Percentiles rank a stretch among this genome's conserved stretches.
Conservation (phyloP, 371 early-diverging fungal genomes). For the Saksenaea vasiformis region DNA sequence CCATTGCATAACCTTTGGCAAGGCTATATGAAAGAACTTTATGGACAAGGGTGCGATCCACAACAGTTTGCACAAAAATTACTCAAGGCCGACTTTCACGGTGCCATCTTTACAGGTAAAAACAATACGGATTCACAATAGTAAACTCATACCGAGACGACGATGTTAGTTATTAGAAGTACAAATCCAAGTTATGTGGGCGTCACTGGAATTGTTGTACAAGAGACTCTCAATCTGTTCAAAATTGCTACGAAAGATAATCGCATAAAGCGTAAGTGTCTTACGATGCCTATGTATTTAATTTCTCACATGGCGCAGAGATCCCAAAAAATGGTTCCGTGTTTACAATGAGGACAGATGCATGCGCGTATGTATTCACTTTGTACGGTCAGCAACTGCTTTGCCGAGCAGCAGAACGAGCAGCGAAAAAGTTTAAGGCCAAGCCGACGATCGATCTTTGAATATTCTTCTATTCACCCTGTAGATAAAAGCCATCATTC, state of each 20-base stretch:
- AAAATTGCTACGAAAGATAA: slow-evolving; percentile 76
- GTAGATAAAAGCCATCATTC: background rate
- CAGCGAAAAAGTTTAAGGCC: slow-evolving; percentile 84
- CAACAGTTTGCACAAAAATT: slow-evolving; percentile 62
- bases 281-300: background rate
- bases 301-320: slow-evolving; percentile 31
- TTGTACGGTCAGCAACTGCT: slow-evolving; percentile 85
- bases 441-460: slow-evolving; percentile 80
- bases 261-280: slow-evolving; percentile 59
- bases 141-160: background rate
- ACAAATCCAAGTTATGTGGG: slow-evolving; percentile 83
- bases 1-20: slow-evolving; percentile 84
- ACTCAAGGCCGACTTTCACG: slow-evolving; percentile 87
- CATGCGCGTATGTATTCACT: slow-evolving; percentile 44
- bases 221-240: slow-evolving; percentile 88
- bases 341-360: slow-evolving; percentile 62
- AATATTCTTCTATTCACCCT: slow-evolving; percentile 2
- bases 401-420: slow-evolving; percentile 76
- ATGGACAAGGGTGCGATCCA: slow-evolving; percentile 34
- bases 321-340: slow-evolving; percentile 81
- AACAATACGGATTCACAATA: background rate
- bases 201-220: slow-evolving; percentile 78
- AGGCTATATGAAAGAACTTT: slow-evolving; percentile 75
- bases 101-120: slow-evolving; percentile 74
- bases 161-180: slow-evolving; percentile 64